Evolutionary conservation across 2,329 filamentous ascomycete species (phyloP), one percentile per base, ranked within the genome.

Genomic region (Phaeophleospora eucalypticola): DNA sequence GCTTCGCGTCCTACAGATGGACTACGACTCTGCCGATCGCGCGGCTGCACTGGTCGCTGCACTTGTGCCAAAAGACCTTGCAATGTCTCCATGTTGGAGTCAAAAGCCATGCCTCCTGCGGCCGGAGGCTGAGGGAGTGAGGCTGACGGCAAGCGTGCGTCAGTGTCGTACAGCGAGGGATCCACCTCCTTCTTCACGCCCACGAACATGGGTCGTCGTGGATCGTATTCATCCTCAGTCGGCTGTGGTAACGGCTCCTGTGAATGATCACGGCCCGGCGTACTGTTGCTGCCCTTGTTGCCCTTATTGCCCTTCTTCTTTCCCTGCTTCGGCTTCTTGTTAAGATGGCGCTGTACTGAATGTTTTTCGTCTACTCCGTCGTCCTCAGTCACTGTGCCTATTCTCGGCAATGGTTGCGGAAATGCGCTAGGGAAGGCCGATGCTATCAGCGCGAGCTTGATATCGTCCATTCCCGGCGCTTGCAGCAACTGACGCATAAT

Each of bases 401-500:
- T 71, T 37, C 59, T 66, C 4, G 72, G 71, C n/a, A 73, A 54
- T 4, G 69, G 70, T 20, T 60, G 57, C 7, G 71, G 67, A 40
- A 74, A 74, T 4, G 67, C 54, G 6, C 19, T 32, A n/a, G 64
- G 64, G 27, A 67, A 62, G 1, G 65, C 62, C 15, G 46, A 52
- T n/a, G 58, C 61, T 15, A 67, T 49, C 14, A 66, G 39, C 4
- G 45, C 49, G 24, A 66, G 56, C 60, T 80, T 82, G 37, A 73
- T 65, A 34, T 77, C 73, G 57, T 81, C 74, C 72, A 82, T 81
- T 10, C 79, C 79, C 7, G 70, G 72, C 27, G 74, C 71, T 46
- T 72, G 68, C 15, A 75, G 67, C 18, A 82, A 64, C 18, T 71
- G 70, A 17, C 65, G 66, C 35, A 82, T 71, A 44, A 73, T 65